Evolutionary conservation across 306 rosid species (phyloP), one percentile per base, ranked within the genome.

Genomic region (Gastrolobium villosum): DNA sequence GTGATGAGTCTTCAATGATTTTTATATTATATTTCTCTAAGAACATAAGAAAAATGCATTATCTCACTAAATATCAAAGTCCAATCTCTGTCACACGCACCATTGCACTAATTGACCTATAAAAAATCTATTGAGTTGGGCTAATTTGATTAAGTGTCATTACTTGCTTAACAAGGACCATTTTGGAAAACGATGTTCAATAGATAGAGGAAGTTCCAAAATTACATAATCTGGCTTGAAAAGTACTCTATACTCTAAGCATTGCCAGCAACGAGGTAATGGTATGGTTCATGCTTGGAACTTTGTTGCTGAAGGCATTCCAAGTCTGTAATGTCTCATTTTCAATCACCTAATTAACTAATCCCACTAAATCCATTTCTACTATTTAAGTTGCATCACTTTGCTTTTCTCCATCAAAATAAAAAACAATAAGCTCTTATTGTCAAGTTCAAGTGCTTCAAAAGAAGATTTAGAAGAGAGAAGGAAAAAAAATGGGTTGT

Each of bases 291-390:
- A 55, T 39, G 64, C 15, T 39, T 61, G 79, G 54, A 81, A 62
- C 71, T 70, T 79, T 81, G 76, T 77, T 75, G 83, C 68, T 57
- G 74, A 88, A 88, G 84, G 75, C 59, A 88, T 65, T 34, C 46
- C 41, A 49, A 45, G 70, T 81, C 68, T 85, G 79, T 70, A 63
- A 75, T 67, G 5, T 86, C 74, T 90, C 76, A 67, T 49, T 79
- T 65, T 49, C 88, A 82, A 66, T 79, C 90, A 88, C 93, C 97
- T 85, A 92, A 88, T 85, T 82, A 77, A 84, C 84, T 72, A 83
- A 84, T 64, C 78, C 82, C 57, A 70, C 82, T 46, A 50, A 52
- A 67, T 28, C 40, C 44, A 65, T 74, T 69, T 37, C 68, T 43
- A 20, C 74, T 85, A 69, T 83, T 84, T 84, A 87, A 75, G 66